Evolutionary conservation across 1,284 basidiomycete species (phyloP), one percentile per base, ranked within the genome.

Genomic region (Microbotryum violaceum): DNA sequence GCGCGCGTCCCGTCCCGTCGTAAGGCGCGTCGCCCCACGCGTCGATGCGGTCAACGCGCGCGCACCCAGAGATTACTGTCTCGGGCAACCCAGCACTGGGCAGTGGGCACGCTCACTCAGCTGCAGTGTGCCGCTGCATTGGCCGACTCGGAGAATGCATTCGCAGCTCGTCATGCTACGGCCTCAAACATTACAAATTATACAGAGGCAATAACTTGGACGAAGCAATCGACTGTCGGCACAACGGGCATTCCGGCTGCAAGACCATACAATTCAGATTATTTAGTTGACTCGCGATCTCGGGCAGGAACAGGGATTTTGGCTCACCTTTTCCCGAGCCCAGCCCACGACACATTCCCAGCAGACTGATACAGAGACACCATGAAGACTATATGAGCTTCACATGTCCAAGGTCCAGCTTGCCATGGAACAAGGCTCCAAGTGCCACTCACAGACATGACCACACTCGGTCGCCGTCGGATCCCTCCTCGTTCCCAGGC

Each of bases 311-410:
- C n/a, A n/a, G n/a, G 33, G 1, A 1, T 7, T 7, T 18, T 18
- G 7, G 45, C 62, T 42, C 20, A 71, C 69, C 66, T 75, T 76
- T 57, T 76, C 76, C n/a, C 74, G 58, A n/a, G 72, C 71, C 76
- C 76, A 77, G 20, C 73, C 73, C 1, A 72, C 72, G 37, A 77
- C 75, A 57, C 76, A 77, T 37, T 67, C 69, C 73, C 74, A 76
- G 58, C 74, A 74, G 68, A 76, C 68, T 71, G 58, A n/a, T 14
- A 7, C 21, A 16, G 23, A 18, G 2, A 4, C 51, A 37, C 8
- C 31, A 31, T 31, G 10, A 6, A 53, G 20, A 31, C 27, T 53
- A 5, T 1, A n/a, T 37, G 21, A 21, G 21, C 29, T 33, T 9
- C 29, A 31, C n/a, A 10, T 18, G 12, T 14, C n/a, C n/a, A 18